phyloP scores from a whole-genome alignment of 2,329 filamentous ascomycete species.

The Cytospora leucostoma region DNA sequence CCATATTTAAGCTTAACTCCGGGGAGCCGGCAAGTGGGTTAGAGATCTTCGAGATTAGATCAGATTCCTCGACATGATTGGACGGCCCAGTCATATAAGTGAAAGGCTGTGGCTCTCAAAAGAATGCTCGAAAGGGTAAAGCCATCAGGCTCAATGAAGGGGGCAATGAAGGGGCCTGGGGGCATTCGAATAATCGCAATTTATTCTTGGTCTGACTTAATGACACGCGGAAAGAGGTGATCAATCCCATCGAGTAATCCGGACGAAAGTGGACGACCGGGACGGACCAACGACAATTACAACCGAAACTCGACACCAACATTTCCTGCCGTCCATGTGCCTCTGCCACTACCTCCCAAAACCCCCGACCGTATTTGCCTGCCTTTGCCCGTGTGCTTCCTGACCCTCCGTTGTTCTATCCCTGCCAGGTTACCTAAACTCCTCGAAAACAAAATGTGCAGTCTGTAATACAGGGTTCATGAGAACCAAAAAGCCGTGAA shows the following conservation, averaged over 20 bases:
- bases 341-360: neutral
- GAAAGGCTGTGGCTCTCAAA: neutral
- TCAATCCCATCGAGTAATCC: neutral
- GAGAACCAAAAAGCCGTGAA: slow-evolving; percentile 15
- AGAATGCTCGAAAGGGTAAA: neutral
- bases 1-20: slow-evolving; percentile 8
- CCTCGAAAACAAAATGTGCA: slow-evolving; percentile 22
- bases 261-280: neutral
- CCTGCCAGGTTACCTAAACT: slow-evolving; percentile 20
- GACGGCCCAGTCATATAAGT: slow-evolving; percentile 8
- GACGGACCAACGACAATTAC: slow-evolving; percentile 1
- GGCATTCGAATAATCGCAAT: neutral
- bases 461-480: slow-evolving; percentile 22
- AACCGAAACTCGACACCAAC: neutral
- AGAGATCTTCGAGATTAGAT: slow-evolving; percentile 25
- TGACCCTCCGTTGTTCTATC: slow-evolving; percentile 10
- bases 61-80: slow-evolving; percentile 23
- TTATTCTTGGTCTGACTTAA: neutral
- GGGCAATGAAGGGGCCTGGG: too few species aligned
- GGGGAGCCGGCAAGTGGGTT: slow-evolving; percentile 8
- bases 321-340: slow-evolving; percentile 1
- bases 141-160: neutral
- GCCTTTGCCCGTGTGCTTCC: neutral
- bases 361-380: neutral
- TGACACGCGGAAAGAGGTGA: neutral